Evolutionary conservation across 306 rosid genomes (phyloP).

Genomic region (Sicyos baderoa): DNA sequence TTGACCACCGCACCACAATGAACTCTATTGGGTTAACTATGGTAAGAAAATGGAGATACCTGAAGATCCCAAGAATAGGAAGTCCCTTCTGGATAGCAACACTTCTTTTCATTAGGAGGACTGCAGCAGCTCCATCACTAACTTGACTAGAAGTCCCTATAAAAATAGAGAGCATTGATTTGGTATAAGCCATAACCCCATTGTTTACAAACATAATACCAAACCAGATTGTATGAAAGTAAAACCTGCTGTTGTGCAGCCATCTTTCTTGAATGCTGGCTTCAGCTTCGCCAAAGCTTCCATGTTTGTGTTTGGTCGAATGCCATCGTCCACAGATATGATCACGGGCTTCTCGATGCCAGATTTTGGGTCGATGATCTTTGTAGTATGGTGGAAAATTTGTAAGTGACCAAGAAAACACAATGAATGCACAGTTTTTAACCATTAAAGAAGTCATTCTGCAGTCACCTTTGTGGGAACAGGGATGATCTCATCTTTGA

Average conservation of each 20-base stretch:
- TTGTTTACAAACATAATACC: neutral
- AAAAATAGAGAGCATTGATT: constrained; percentile 10
- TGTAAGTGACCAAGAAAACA: constrained; percentile 14
- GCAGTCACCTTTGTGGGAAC: constrained; percentile 64
- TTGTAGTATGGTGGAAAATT: constrained; percentile 17
- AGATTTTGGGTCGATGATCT: constrained; percentile 82
- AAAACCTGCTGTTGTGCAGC: constrained; percentile 81
- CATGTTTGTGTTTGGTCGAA: constrained; percentile 58
- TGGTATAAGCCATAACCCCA: neutral
- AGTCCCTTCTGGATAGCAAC: constrained; percentile 66
- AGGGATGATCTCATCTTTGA: constrained; percentile 81
- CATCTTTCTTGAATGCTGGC: constrained; percentile 72
- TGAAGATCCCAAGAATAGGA: constrained; percentile 72
- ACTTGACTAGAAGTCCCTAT: constrained; percentile 89
- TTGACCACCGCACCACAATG: too few species aligned
- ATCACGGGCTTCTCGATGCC: constrained; percentile 56
- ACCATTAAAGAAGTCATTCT: constrained; percentile 7
- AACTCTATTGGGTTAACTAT: neutral
- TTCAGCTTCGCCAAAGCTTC: constrained; percentile 60
- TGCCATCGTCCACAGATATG: constrained; percentile 72
- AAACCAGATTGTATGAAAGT: neutral
- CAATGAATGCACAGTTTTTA: neutral
- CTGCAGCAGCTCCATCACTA: constrained; percentile 93
- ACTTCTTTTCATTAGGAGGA: constrained; percentile 88
- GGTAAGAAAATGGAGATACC: constrained; percentile 34